Evolutionary conservation across 306 rosid species (phyloP).

Genomic region (Dicorynia guianensis): DNA sequence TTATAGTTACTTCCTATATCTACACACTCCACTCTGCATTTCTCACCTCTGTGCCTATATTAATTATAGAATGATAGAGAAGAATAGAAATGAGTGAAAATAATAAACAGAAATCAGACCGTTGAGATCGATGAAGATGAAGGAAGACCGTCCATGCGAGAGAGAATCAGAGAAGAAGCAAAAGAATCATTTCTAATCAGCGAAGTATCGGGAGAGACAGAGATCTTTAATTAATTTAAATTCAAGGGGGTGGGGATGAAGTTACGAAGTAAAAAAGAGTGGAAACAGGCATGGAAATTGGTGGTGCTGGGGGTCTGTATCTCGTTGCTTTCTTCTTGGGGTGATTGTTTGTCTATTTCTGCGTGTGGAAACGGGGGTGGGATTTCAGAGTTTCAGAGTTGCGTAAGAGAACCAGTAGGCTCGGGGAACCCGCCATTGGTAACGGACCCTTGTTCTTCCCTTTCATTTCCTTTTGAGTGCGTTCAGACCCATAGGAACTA

Average conservation of each 20-base stretch:
- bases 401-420: conserved; percentile 31
- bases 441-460: conserved; percentile 57
- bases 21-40: not conserved
- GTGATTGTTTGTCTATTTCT: conserved; percentile 21
- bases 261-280: conserved; percentile 23
- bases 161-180: conserved; percentile 11
- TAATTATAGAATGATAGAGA: conserved; percentile 21
- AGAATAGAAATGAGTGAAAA: conserved; percentile 50
- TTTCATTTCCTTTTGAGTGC: not conserved
- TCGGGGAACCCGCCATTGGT: conserved; percentile 66
- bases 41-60: not conserved
- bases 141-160: conserved; percentile 61
- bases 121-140: conserved; percentile 53
- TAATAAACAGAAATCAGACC: conserved; percentile 53
- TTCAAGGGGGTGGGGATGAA: not conserved
- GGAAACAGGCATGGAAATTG: conserved; percentile 53
- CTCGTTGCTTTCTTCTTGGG: conserved; percentile 3
- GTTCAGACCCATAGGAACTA: conserved; percentile 17
- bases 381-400: conserved; percentile 25
- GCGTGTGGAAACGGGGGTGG: not conserved
- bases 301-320: conserved; percentile 65
- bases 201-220: not conserved
- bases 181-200: conserved; percentile 46
- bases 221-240: not conserved
- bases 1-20: conserved; percentile 4